Conservation (phyloP, 768 basidiomycete genomes). For the Termitomyces sp. region DNA sequence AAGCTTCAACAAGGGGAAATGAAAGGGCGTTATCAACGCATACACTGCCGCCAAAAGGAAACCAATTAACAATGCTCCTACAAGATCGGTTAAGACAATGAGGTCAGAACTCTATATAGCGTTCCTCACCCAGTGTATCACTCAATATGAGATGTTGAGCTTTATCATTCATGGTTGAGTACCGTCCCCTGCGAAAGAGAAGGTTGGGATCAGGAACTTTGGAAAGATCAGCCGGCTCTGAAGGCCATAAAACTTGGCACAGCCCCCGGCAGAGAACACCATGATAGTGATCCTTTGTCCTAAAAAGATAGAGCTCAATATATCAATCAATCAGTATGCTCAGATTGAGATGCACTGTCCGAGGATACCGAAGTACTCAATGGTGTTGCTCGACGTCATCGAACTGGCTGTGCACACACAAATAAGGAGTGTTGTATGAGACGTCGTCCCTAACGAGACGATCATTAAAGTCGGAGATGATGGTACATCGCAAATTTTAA, state of each 20-base stretch:
- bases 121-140: neutral
- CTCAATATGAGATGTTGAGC: neutral
- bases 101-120: neutral
- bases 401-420: neutral
- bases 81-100: neutral
- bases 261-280: neutral
- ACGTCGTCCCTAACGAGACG: neutral
- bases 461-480: neutral
- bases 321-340: neutral
- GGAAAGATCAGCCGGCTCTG: neutral
- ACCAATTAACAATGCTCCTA: conserved; percentile 1
- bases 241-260: neutral
- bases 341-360: neutral
- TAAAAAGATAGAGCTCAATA: neutral
- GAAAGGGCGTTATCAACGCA: neutral
- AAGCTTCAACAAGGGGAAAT: neutral
- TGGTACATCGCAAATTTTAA: no score
- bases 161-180: neutral
- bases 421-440: neutral
- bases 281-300: neutral
- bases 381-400: neutral
- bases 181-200: neutral
- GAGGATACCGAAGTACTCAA: neutral
- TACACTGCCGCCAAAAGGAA: neutral
- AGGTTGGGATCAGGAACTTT: neutral